phyloP scores from a whole-genome alignment of 1,284 basidiomycete genomes.

The Fistulina hepatica region DNA sequence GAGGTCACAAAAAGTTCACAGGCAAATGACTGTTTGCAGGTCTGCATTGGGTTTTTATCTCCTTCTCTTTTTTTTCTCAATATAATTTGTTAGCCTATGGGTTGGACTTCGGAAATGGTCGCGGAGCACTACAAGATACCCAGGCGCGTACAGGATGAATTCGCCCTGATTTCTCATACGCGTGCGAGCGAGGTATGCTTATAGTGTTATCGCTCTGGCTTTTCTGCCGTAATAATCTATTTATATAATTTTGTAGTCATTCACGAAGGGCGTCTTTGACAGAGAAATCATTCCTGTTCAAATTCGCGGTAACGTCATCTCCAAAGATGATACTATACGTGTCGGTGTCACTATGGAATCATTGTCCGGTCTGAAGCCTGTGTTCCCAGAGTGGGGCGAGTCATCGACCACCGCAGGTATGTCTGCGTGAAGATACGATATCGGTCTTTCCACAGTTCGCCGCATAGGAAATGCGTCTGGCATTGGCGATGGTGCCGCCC shows the following conservation, averaged over 20 bases:
- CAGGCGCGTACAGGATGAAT: conserved; percentile 71
- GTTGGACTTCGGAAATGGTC: conserved; percentile 87
- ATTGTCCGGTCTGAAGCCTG: conserved; percentile 58
- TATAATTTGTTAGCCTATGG: conserved; percentile 64
- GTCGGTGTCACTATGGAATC: conserved; percentile 64
- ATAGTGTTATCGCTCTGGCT: conserved; percentile 3
- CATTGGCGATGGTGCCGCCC: conserved; percentile 89
- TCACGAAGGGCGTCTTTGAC: conserved; percentile 53
- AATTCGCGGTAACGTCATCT: conserved; percentile 43
- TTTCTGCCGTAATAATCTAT: neutral
- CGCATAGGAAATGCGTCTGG: conserved; percentile 94
- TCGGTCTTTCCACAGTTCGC: no score
- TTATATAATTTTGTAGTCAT: conserved; percentile 38
- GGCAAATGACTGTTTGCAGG: conserved; percentile 70
- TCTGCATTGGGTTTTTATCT: conserved; percentile 23
- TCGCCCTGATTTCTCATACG: conserved; percentile 72
- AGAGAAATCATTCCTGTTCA: conserved; percentile 76
- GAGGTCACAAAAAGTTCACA: conserved; percentile 39
- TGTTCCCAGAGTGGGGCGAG: conserved; percentile 71
- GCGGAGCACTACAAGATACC: conserved; percentile 66
- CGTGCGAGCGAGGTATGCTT: conserved; percentile 51
- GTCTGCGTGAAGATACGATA: no score
- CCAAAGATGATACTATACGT: conserved; percentile 75
- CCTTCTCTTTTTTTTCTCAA: conserved; percentile 2
- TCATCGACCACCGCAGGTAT: conserved; percentile 69